Evolutionary conservation across 768 basidiomycete genomes (phyloP).

Genomic region (Clitopilus passeckerianus): DNA sequence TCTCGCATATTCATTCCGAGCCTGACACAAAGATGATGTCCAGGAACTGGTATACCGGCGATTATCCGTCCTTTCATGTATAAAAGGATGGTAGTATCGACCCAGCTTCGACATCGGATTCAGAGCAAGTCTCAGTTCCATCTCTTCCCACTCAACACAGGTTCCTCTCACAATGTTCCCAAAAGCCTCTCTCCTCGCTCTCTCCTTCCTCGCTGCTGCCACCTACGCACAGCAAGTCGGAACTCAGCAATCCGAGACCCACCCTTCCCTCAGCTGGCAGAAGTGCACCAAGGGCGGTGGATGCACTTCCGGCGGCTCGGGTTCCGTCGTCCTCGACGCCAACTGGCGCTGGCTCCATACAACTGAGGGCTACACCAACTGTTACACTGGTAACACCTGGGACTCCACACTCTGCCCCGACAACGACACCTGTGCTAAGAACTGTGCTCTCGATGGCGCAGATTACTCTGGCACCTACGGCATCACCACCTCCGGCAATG

Average conservation of each 20-base stretch:
- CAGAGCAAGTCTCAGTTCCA: neutral
- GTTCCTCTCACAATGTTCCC: neutral
- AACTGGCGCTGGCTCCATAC: constrained; percentile 56
- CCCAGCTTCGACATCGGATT: neutral
- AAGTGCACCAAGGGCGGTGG: constrained; percentile 39
- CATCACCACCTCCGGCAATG: constrained; percentile 40
- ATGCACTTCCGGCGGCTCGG: constrained; percentile 29
- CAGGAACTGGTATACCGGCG: neutral
- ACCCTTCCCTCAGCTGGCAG: constrained; percentile 40
- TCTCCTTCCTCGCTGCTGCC: constrained; percentile 31
- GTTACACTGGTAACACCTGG: constrained; percentile 57
- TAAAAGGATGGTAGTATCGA: neutral
- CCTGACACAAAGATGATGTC: neutral
- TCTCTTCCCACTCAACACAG: neutral
- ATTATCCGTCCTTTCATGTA: neutral
- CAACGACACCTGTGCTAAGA: constrained; percentile 37
- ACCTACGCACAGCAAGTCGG: constrained; percentile 47
- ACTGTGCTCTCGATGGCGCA: constrained; percentile 42
- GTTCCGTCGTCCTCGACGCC: constrained; percentile 43
- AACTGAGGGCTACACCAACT: constrained; percentile 30
- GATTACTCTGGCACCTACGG: constrained; percentile 49
- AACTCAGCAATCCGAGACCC: constrained; percentile 42
- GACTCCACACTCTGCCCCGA: constrained; percentile 47
- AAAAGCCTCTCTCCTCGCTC: constrained; percentile 3
- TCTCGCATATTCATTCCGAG: neutral